Evolutionary conservation across 1,284 basidiomycete species (phyloP), one percentile per base, ranked within the genome.

Genomic region (Mycosarcoma maydis): DNA sequence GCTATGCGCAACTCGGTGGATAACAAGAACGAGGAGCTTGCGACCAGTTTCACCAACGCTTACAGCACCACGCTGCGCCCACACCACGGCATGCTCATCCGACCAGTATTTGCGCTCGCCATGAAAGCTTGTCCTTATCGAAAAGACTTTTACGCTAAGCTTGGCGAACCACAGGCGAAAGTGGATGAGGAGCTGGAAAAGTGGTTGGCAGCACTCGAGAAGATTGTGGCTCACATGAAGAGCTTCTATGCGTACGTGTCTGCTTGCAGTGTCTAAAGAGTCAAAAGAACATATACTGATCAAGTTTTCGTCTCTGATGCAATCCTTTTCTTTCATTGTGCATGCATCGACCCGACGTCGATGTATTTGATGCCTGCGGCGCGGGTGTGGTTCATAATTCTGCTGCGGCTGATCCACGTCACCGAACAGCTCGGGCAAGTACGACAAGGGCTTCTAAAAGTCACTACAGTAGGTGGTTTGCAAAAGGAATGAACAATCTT

Each of bases 101-200:
- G 89, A 78, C 89, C 89, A 16, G 80, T 95, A 34, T 98, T 98
- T 83, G 80, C 87, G 91, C 87, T 94, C 41, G 95, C 95, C 6
- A 93, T 98, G 92, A 96, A 91, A 80, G 93, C 94, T 0, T 97
- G 94, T 84, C 95, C 95, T 0, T 92, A 92, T 83, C 91, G 94
- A 59, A 87, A 86, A 16, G 89, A 89, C 73, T 95, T 98, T 83
- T 97, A 94, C 83, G 85, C 85, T 41, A 97, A 96, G 83, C 87
- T 98, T 42, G 91, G 91, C 19, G 85, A 88, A 40, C 85, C 90
- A 3, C 84, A 86, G 45, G 89, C 89, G 27, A 87, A 87, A 72
- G 86, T 97, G 57, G 84, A 88, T 61, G 85, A 85, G 49, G 89
- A 90, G 71, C 86, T 97, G 39, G 84, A 85, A 37, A 88, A 87